phyloP scores from a whole-genome alignment of 345 rosid genomes.

The Erucastrum elatum region DNA sequence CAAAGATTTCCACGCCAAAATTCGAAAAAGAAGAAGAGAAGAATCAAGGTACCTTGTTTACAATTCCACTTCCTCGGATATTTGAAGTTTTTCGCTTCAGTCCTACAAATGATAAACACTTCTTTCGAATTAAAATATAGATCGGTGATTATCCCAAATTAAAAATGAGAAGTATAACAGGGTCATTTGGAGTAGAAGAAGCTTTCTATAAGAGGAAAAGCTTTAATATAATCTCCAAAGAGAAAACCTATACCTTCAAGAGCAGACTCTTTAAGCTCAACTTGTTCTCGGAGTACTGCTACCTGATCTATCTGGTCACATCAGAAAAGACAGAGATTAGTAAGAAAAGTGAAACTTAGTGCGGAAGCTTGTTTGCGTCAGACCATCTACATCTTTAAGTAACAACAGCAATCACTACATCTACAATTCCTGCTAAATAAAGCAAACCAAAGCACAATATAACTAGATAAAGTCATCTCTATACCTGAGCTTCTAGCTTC shows the following conservation, averaged over 20 bases:
- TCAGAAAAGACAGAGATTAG: slow-evolving; percentile 19
- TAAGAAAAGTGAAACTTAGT: neutral
- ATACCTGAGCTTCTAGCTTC: slow-evolving; percentile 87
- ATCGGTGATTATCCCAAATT: slow-evolving; percentile 1
- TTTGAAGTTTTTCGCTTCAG: slow-evolving; percentile 58
- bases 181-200: slow-evolving; percentile 1
- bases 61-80: slow-evolving; percentile 43
- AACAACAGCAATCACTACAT: neutral
- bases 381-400: slow-evolving; percentile 2
- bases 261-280: slow-evolving; percentile 69
- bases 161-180: slow-evolving; percentile 4
- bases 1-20: slow-evolving; percentile 1
- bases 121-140: slow-evolving; percentile 4
- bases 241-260: slow-evolving; percentile 60
- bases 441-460: neutral
- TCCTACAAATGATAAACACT: slow-evolving; percentile 47
- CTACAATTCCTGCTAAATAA: neutral
- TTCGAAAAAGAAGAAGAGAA: neutral
- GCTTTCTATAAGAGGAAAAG: slow-evolving; percentile 10
- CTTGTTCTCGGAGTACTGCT: slow-evolving; percentile 64
- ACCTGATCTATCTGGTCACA: slow-evolving; percentile 66
- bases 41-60: slow-evolving; percentile 55
- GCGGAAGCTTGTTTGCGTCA: neutral
- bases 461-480: slow-evolving; percentile 27
- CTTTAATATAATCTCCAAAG: neutral